Percentiles rank a stretch among this genome's conserved stretches.
phyloP scores from a whole-genome alignment of 2,329 filamentous ascomycete species.

The Nectriaceae sp. region DNA sequence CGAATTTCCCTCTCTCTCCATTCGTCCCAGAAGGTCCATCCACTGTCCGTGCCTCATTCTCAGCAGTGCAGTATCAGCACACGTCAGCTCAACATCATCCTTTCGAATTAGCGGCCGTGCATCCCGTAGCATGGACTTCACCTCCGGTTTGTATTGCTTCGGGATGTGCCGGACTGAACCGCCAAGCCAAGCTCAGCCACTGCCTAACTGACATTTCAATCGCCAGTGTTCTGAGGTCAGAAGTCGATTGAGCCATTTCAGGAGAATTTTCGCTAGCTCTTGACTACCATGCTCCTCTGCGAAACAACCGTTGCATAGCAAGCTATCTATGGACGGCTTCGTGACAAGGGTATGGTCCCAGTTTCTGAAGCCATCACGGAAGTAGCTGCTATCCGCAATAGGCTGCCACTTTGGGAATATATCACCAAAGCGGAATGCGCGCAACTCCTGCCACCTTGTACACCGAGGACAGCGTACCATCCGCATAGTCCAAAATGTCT shows the following conservation, averaged over 20 bases:
- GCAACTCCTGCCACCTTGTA: conserved; percentile 16
- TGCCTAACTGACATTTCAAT: neutral
- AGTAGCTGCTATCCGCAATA: neutral
- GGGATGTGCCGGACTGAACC: neutral
- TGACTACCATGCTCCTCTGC: neutral
- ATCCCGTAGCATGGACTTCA: neutral
- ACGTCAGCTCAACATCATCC: accelerated
- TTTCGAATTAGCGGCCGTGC: neutral
- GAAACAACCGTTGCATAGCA: conserved; percentile 13
- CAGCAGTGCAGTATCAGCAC: conserved; percentile 3
- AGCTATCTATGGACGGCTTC: neutral
- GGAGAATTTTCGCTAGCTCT: neutral
- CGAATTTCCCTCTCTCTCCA: neutral
- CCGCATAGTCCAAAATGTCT: conserved; percentile 5
- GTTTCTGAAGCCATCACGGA: neutral
- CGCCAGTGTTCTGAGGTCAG: neutral
- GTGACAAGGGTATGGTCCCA: neutral
- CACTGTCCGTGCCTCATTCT: conserved; percentile 1
- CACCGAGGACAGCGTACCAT: conserved; percentile 18
- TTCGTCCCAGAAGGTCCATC: neutral
- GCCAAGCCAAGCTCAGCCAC: neutral
- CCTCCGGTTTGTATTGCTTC: neutral
- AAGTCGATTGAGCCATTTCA: neutral
- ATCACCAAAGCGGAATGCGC: conserved; percentile 9
- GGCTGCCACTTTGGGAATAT: neutral